Evolutionary conservation across 495 filamentous ascomycete genomes (phyloP).

Genomic region (Lophiostoma macrostomum): DNA sequence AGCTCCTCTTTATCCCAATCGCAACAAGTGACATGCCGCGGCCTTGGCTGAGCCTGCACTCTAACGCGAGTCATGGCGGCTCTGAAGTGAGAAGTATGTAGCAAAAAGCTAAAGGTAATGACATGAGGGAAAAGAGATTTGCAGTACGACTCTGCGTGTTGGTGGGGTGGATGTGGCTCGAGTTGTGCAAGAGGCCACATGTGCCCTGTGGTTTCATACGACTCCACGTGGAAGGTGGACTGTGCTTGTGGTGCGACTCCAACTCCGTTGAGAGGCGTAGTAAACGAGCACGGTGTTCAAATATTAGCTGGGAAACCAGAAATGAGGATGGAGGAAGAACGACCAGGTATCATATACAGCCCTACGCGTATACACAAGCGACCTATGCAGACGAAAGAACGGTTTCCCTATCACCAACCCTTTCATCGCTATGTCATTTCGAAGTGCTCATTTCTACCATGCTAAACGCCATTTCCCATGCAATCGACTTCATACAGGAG

Average conservation of each 20-base stretch:
- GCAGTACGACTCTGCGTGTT: too few species aligned
- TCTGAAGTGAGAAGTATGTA: too few species aligned
- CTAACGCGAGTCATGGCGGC: too few species aligned
- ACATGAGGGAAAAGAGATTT: too few species aligned
- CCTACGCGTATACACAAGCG: constrained; percentile 10
- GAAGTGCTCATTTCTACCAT: neutral
- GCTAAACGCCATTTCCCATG: constrained; percentile 18
- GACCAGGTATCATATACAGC: constrained; percentile 11
- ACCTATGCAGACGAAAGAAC: neutral
- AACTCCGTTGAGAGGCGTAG: neutral
- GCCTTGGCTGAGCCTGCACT: neutral
- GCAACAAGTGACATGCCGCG: neutral
- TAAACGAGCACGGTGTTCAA: too few species aligned
- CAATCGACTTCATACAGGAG: neutral
- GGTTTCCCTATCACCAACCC: neutral
- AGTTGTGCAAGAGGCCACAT: too few species aligned
- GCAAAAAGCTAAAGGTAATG: too few species aligned
- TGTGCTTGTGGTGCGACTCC: too few species aligned
- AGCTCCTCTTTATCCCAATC: constrained; percentile 19
- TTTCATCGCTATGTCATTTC: neutral
- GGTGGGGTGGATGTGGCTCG: too few species aligned
- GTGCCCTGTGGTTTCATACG: neutral
- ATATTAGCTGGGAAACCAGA: too few species aligned
- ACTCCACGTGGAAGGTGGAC: neutral
- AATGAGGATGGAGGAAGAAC: neutral